phyloP scores from a whole-genome alignment of 495 filamentous ascomycete genomes.

The Penicillium macrosclerotiorum region DNA sequence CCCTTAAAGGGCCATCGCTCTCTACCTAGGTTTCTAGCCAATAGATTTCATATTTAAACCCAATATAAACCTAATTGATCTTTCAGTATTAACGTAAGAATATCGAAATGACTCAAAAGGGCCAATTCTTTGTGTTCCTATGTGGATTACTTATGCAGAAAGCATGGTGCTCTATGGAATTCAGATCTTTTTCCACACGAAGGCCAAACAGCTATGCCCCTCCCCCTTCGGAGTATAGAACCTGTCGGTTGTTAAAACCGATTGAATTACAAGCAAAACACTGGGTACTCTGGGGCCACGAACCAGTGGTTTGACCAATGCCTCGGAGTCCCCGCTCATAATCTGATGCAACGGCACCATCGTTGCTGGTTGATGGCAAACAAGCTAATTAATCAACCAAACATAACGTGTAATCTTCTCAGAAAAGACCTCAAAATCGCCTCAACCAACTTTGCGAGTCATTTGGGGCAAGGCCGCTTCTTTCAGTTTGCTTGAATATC shows the following conservation, averaged over 20 bases:
- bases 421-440: conserved; percentile 19
- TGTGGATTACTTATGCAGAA: background rate
- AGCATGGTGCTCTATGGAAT: background rate
- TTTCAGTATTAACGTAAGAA: background rate
- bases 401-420: conserved; percentile 6
- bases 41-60: too few species aligned
- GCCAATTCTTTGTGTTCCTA: too few species aligned
- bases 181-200: conserved; percentile 6
- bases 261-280: conserved; percentile 5
- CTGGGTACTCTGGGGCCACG: conserved; percentile 6
- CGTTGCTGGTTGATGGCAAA: conserved; percentile 21
- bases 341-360: conserved; percentile 14
- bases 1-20: background rate
- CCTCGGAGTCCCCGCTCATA: background rate
- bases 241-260: conserved; percentile 22
- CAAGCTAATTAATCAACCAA: conserved; percentile 7
- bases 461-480: conserved; percentile 15
- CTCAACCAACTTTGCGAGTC: conserved; percentile 7
- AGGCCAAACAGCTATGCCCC: too few species aligned
- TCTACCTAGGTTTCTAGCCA: too few species aligned
- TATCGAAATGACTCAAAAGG: too few species aligned
- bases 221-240: conserved; percentile 12
- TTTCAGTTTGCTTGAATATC: background rate
- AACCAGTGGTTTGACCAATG: conserved; percentile 17
- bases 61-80: too few species aligned